Conservation (phyloP, 257 asterid genomes). For the Jaltomata sinuosa region DNA sequence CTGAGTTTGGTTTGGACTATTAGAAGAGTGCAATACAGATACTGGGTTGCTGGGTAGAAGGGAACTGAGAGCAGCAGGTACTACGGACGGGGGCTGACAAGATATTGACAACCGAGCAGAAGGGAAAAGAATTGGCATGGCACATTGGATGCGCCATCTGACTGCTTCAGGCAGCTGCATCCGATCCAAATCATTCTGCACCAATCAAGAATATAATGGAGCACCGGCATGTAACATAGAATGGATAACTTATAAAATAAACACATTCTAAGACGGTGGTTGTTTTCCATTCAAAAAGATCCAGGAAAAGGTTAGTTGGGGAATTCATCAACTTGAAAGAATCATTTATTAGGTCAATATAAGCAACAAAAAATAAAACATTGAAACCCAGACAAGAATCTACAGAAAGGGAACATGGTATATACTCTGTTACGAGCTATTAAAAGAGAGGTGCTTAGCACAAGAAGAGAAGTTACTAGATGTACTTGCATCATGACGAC, state of each 20-base stretch:
- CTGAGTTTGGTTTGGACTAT: slow-evolving; percentile 36
- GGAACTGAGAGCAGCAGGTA: slow-evolving; percentile 53
- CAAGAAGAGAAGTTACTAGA: background rate
- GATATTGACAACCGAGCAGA: slow-evolving; percentile 44
- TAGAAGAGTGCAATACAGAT: slow-evolving; percentile 25
- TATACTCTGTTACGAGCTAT: background rate
- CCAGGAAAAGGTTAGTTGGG: background rate
- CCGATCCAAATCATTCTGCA: slow-evolving; percentile 82
- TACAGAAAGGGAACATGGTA: background rate
- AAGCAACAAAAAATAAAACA: background rate
- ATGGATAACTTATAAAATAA: background rate
- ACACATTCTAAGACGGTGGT: background rate
- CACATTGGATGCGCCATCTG: slow-evolving; percentile 86
- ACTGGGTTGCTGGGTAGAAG: slow-evolving; percentile 62
- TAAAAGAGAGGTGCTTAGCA: background rate
- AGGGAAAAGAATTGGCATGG: slow-evolving; percentile 67
- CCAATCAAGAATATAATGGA: slow-evolving; percentile 1
- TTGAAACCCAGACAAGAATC: background rate
- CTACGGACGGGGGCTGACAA: slow-evolving; percentile 67
- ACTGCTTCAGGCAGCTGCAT: slow-evolving; percentile 78
- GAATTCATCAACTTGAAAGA: background rate
- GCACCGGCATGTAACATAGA: background rate
- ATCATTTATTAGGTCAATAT: background rate
- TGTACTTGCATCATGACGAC: background rate
- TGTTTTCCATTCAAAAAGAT: background rate